These are phyloP conservation scores for Scedosporium apiospermum DNA, from an alignment of 2,329 filamentous ascomycete genomes.

Conservation along the genomic window DNA sequence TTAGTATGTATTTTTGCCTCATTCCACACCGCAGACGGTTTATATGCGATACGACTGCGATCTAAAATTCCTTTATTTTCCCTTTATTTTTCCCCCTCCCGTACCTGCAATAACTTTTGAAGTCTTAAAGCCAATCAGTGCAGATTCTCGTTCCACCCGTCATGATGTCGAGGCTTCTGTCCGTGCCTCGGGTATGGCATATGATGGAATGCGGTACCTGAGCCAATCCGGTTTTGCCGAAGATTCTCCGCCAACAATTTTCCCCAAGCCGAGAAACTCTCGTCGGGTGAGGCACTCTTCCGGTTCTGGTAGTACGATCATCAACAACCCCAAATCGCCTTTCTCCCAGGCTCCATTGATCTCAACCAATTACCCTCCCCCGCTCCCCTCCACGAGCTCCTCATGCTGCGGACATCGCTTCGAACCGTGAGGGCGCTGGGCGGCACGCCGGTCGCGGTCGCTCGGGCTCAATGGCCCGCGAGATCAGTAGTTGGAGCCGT, in stretches of 20 bases:
- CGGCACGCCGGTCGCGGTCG: slow-evolving; percentile 42
- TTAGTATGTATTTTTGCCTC: not conserved
- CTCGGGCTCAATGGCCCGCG: slow-evolving; percentile 45
- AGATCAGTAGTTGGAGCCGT: slow-evolving; percentile 22
- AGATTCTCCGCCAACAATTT: slow-evolving; percentile 4
- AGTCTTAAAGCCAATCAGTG: no score
- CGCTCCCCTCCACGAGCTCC: slow-evolving; percentile 28
- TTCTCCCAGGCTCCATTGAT: not conserved
- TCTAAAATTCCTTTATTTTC: no score
- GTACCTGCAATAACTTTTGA: no score
- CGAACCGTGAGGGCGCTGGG: slow-evolving; percentile 52
- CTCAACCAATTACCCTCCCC: not conserved
- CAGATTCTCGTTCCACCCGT: no score
- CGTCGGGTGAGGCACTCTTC: no score
- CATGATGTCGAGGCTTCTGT: no score
- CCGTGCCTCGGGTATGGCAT: slow-evolving; percentile 4
- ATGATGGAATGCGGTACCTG: slow-evolving; percentile 5
- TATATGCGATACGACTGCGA: no score
- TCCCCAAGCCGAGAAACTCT: slow-evolving; percentile 1
- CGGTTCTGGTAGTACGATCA: not conserved
- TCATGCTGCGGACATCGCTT: slow-evolving; percentile 62
- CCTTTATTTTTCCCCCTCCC: no score
- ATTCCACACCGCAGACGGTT: no score
- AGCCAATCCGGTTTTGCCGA: not conserved
- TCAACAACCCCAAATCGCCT: not conserved